Evolutionary conservation across 352 stramenopile genomes (phyloP), one percentile per base, ranked within the genome.

Genomic region (Pythium apleroticum): DNA sequence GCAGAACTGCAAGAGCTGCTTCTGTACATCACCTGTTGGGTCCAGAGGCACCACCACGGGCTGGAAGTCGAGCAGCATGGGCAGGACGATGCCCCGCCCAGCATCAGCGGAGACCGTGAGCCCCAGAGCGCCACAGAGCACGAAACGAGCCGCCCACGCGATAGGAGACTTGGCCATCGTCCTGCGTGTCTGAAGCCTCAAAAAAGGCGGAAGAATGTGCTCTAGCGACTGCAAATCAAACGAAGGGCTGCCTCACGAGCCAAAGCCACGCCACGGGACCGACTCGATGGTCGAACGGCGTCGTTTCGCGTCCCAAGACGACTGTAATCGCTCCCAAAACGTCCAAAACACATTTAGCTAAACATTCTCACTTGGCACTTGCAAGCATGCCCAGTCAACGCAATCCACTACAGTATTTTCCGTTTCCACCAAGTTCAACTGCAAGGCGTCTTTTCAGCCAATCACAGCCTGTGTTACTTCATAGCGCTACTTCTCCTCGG

Each of bases 31-130:
- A 2, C 43, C 59, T 9, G 25, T 65, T 19, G 74, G 66, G 55
- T 83, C 66, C 43, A 88, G 22, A 9, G 62, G 69, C 19, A 88
- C 43, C 11, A 88, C 50, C 41, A 71, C 60, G 2, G 78, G 78
- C 39, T 86, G 78, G 50, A 88, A 71, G 54, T 88, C 76, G n/a
- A 88, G 62, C 39, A 86, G 59, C 63, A 76, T 50, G 5, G 80
- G 75, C 5, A 89, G 9, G 25, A 56, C 28, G 39, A 60, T 60
- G 24, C 19, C 41, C 19, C 5, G 56, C 25, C n/a, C 54, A 15
- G 7, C 46, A 17, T 3, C 4, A 27, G 20, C 15, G 20, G 10
- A 22, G 27, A 22, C 52, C n/a, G 3, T 48, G 30, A 7, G 6
- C 30, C 17, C 52, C 10, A 17, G 14, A 46, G 37, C 37, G 4